A percentile compares a stretch with the other conserved stretches of the same genome.
These are phyloP conservation scores for Wallacemonas collosoma DNA, from an alignment of 208 protist genomes.

Conservation along the genomic window DNA sequence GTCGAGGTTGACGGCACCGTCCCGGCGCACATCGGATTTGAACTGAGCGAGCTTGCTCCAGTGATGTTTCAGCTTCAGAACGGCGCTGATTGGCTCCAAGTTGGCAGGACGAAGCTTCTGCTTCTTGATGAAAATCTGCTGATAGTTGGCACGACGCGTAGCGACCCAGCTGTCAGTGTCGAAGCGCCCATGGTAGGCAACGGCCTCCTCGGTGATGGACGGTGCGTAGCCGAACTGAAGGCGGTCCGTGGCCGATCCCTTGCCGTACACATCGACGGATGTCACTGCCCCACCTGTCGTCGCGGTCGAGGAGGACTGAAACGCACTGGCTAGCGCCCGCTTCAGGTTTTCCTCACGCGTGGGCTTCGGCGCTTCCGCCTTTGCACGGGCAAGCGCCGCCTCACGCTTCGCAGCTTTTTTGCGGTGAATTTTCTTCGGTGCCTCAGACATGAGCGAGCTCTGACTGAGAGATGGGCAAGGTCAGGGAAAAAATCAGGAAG, in stretches of 20 bases:
- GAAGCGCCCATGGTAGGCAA: constrained; percentile 70
- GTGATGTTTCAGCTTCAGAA: constrained; percentile 81
- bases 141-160: constrained; percentile 31
- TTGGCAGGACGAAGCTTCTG: constrained; percentile 49
- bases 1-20: constrained; percentile 31
- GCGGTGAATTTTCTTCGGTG: constrained; percentile 12
- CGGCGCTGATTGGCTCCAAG: constrained; percentile 71
- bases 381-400: constrained; percentile 33
- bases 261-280: constrained; percentile 72
- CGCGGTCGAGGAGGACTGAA: background rate
- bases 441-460: background rate
- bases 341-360: constrained; percentile 27
- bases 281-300: background rate
- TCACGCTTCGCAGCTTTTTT: constrained; percentile 23
- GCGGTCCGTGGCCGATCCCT: constrained; percentile 72
- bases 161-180: constrained; percentile 47
- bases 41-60: constrained; percentile 67
- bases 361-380: constrained; percentile 36
- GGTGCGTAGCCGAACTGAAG: constrained; percentile 89
- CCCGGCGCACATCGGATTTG: constrained; percentile 40
- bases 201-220: constrained; percentile 65
- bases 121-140: constrained; percentile 48
- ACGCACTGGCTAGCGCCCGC: constrained; percentile 20
- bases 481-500: no score
- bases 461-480: background rate